Base-by-base conservation (phyloP, 2,329 filamentous ascomycete species). In the Penicillium sp. region DNA sequence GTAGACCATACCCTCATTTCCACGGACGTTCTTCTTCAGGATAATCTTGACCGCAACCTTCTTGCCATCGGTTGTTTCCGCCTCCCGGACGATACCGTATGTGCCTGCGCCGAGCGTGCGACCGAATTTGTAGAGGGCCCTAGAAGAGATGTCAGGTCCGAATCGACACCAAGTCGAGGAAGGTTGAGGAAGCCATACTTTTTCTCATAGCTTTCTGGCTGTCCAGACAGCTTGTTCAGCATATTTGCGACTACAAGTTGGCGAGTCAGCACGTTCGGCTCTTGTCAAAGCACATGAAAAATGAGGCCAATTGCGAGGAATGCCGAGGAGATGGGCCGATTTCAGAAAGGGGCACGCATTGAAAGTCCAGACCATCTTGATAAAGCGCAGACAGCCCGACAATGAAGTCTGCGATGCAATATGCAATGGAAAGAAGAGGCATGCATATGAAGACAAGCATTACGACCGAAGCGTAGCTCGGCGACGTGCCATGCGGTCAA, bases 41-140 rank as follows among this genome's bases (percentile, higher is more conserved):
- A 99, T 99, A 76, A 99, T 98, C 84, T 99, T 99, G 78, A 99
- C 86, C 42, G 95, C 95, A 62, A 96, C 93, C 83, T 96, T 90
- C 76, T 92, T 64, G 22, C 63, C 91, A 20, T 85, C 84, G 43
- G 89, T 87, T 68, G 91, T 86, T 63, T 97, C 92, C 61, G 95
- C 95, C 80, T 99, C 95, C 70, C 95, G 88, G 72, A 99, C 95
- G 72, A 99, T 96, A 73, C 95, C 95, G 83, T 99, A 99, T 71
- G 95, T 99, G 70, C 95, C 95, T 63, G 95, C 95, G 73, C 95
- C 95, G 60, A 99, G 86, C 25, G 94, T 98, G 76, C 90, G 88
- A 71, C 95, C 95, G 78, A 99, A 96, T 69, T 85, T 88, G 79
- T 99, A 99, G 77, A 90, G 91, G 64, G 91, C 83, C 78, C 91